Base-by-base conservation (phyloP, 345 rosid genomes). In the Moringa oleifera region DNA sequence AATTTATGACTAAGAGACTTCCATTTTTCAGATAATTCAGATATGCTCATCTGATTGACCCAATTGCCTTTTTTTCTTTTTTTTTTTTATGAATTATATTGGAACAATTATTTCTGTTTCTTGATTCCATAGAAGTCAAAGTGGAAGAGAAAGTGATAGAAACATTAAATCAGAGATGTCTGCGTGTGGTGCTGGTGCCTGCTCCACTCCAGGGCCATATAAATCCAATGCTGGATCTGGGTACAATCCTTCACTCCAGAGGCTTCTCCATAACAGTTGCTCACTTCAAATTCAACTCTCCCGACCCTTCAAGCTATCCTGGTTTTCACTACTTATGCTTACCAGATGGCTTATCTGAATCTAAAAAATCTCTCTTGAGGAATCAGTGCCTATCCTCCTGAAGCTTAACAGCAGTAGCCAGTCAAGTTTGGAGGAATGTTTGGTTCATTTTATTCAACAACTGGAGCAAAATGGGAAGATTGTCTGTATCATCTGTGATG, bases 201-300 rank as follows among this genome's bases (percentile, higher is more conserved):
- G 68, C 59, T 9, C 88, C 91, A 15, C 69, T 75, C 47, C 78
- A 81, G 58, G 94, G 96, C 47, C 94, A 89, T 65, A 55, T 81
- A 54, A 88, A 70, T 58, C 86, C 91, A 0, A 80, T 86, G 86
- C 81, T 87, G 76, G 83, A 80, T 45, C 80, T 85, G 0, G 91
- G 75, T 16, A 57, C 81, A 25, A 58, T 62, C 57, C 86, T 89
- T 23, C 70, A 79, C 51, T 77, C 81, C 17, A 68, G 58, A 31
- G 85, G 87, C n/a, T 85, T 81, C 70, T 71, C 78, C 57, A 75
- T 89, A 67, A 74, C 87, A 18, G 22, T 86, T 20, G 57, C 72
- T 60, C 77, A 80, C 68, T 53, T 79, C 20, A 18, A 33, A 8
- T 73, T 72, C 78, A 79, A 77, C 36, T 71, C 70, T 67, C 16